A percentile compares a stretch with the other conserved stretches of the same genome.
phyloP scores from a whole-genome alignment of 306 rosid species.

The Dryas alaskensis region DNA sequence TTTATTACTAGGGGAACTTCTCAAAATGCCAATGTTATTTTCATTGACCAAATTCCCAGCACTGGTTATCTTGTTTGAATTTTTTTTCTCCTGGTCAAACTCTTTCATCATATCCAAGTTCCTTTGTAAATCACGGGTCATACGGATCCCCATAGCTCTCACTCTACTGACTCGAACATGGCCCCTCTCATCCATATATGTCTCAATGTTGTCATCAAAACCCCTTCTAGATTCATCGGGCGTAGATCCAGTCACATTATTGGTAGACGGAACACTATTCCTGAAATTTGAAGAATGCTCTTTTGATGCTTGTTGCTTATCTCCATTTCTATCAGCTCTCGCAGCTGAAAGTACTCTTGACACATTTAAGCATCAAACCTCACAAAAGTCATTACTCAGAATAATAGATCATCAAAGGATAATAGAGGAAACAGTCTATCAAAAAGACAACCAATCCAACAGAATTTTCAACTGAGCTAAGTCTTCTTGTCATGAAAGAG shows the following conservation, averaged over 20 bases:
- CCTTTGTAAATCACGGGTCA: conserved; percentile 94
- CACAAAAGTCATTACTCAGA: conserved; percentile 15
- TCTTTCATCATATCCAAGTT: conserved; percentile 95
- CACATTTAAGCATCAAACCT: conserved; percentile 26
- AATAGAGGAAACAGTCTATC: background rate
- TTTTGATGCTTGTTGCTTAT: conserved; percentile 36
- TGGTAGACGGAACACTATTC: conserved; percentile 33
- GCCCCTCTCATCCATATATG: conserved; percentile 83
- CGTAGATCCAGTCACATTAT: conserved; percentile 38
- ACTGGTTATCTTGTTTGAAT: conserved; percentile 30
- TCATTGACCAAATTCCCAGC: conserved; percentile 22
- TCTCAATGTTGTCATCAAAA: conserved; percentile 70
- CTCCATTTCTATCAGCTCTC: conserved; percentile 45
- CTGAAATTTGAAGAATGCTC: conserved; percentile 38
- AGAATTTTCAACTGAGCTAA: conserved; percentile 8
- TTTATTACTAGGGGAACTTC: conserved; percentile 31
- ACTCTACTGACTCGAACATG: conserved; percentile 74
- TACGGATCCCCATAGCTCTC: conserved; percentile 90
- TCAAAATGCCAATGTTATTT: conserved; percentile 19
- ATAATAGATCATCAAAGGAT: background rate
- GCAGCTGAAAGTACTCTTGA: conserved; percentile 65
- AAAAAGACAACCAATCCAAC: conserved; percentile 12
- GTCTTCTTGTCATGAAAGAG: conserved; percentile 9
- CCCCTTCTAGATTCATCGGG: conserved; percentile 35
- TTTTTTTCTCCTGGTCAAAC: conserved; percentile 59